Base-by-base conservation (phyloP, 129 eudicot genomes). In the Calendula officinalis region DNA sequence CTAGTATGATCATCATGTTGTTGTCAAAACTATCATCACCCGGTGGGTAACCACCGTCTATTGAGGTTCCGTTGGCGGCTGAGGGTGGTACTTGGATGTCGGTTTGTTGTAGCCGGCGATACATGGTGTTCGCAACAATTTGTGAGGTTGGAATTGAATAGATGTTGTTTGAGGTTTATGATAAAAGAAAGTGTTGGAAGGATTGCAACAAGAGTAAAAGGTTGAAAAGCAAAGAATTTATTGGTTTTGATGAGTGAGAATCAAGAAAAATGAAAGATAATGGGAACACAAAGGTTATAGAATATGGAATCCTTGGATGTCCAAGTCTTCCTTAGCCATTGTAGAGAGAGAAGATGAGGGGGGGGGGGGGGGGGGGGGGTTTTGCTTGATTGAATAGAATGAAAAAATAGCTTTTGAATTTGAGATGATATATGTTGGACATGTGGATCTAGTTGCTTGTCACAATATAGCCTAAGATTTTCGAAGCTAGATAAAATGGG, bases 1-100 rank as follows among this genome's bases (percentile, higher is more conserved):
- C 90, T 15, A 87, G 76, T 32, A 88, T 82, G 62, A 88, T 79
- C 74, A 84, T 76, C 91, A 88, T 88, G 72, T 88, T 88, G 80
- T 71, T 40, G 44, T 40, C 44, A 8, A 40, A 40, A 40, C 44
- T 40, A 40, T 5, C 44, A 5, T 40, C 44, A 17, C 78, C 78
- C 0, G 68, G 5, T 34, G 70, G 36, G 53, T 60, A 54, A 0
- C 70, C 38, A 42, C 74, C 56, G 9, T 61, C 66, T 1, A 71
- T 35, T 51, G 60, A 33, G 57, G 60, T 77, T 7, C 57, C 75
- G 4, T 59, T 54, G 64, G 62, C 2, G 38, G 80, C 45, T 4
- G 66, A n/a, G n/a, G 80, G 71, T 0, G 72, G 64, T 60, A 61
- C 42, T 8, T 46, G 11, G 61, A 55, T n/a, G 65, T 66, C 70